Evolutionary conservation across 2,329 filamentous ascomycete genomes (phyloP).

Genomic region (Nothopassalora personata): DNA sequence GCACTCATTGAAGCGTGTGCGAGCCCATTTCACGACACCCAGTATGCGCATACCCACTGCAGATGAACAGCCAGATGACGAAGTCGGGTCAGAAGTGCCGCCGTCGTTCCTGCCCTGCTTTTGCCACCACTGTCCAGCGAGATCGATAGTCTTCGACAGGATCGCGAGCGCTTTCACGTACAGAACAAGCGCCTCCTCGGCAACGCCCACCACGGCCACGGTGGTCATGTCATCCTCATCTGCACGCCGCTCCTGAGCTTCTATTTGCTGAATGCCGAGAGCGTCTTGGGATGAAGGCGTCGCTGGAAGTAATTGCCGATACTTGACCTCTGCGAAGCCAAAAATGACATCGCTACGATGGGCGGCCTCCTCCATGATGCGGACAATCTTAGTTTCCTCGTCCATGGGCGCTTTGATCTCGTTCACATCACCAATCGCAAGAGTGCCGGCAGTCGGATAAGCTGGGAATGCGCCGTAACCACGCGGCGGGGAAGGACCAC

Average conservation of each 20-base stretch:
- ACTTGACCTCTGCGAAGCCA: conserved; percentile 97
- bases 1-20: conserved; percentile 91
- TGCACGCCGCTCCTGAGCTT: conserved; percentile 50
- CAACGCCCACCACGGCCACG: conserved; percentile 79
- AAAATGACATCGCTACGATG: conserved; percentile 94
- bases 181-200: conserved; percentile 89
- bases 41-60: conserved; percentile 61
- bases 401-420: conserved; percentile 58
- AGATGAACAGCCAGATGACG: conserved; percentile 12
- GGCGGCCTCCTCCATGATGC: conserved; percentile 84
- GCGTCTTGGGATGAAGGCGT: conserved; percentile 68
- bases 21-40: conserved; percentile 91
- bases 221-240: conserved; percentile 66
- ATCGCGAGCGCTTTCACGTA: conserved; percentile 92
- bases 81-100: conserved; percentile 36
- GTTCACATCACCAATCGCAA: conserved; percentile 57
- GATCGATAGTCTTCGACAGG: conserved; percentile 90
- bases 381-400: conserved; percentile 72
- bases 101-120: conserved; percentile 50
- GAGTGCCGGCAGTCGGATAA: conserved; percentile 66
- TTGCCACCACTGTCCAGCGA: conserved; percentile 84
- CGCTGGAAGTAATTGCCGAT: conserved; percentile 88
- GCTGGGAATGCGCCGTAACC: conserved; percentile 77
- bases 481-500: conserved; percentile 65
- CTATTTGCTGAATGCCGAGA: conserved; percentile 54